Percentiles rank a stretch among this genome's conserved stretches.
phyloP scores from a whole-genome alignment of 805 yeast genomes.

The Alloascoidea hylecoeti region DNA sequence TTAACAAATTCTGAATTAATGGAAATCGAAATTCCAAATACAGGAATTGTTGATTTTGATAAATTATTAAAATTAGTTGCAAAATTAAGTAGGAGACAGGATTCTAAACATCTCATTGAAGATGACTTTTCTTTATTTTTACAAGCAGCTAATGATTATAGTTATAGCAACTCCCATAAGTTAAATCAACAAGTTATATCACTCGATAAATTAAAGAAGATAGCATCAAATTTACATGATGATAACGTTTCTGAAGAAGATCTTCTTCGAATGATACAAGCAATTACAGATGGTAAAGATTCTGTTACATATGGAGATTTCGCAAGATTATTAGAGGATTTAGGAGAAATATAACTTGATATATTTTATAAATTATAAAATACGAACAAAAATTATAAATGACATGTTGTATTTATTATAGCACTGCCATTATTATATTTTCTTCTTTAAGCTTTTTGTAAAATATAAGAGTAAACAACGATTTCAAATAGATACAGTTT shows the following conservation, averaged over 20 bases:
- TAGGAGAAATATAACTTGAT: not conserved
- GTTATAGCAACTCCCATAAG: no score
- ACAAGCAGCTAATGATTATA: not conserved
- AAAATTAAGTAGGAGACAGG: not conserved
- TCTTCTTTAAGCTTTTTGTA: no score
- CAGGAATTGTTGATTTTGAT: not conserved
- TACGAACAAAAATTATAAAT: no score
- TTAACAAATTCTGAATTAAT: not conserved
- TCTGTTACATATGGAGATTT: not conserved
- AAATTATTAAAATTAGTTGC: not conserved
- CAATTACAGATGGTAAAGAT: not conserved
- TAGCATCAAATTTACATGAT: not conserved
- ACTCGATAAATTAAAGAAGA: not conserved
- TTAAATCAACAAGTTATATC: not conserved
- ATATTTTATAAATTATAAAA: no score
- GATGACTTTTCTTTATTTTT: not conserved
- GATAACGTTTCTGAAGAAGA: not conserved
- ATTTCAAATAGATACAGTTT: no score
- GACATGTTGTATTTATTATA: no score
- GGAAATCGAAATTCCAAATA: not conserved
- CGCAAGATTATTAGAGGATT: constrained; percentile 2
- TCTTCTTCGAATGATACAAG: constrained; percentile 13
- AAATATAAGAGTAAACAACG: no score
- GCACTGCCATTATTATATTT: no score
- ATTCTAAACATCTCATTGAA: not conserved